Base-by-base conservation (phyloP, 169 alveolate species). In the Cryptosporidium canis region DNA sequence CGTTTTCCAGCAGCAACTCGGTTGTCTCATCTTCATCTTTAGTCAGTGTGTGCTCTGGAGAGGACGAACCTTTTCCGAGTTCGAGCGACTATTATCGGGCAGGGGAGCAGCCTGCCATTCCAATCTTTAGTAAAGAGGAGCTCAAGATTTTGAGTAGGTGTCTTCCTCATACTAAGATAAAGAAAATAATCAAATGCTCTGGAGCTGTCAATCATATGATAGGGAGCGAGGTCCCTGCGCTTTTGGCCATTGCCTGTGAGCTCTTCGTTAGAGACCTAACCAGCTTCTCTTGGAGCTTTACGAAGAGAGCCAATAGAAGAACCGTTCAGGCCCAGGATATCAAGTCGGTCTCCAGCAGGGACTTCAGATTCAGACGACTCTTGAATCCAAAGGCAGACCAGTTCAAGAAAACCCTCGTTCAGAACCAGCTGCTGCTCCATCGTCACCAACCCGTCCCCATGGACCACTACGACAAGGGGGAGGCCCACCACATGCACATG, bases 141-240 rank as follows among this genome's bases (percentile, higher is more conserved):
- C 51, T 71, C 14, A 29, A 71, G 29, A 71, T 51, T n/a, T 39
- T 71, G 48, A 71, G 68, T 39, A 53, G 67, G 33, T 48, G 68
- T 53, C 53, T 71, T 12, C 68, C 85, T n/a, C 85, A 71, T 55
- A 55, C 85, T 24, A 71, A 55, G 33, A 71, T 71, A 14, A 71
- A 71, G 37, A 55, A 41, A 55, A 48, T 71, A 71, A 35, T 71
- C 2, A 71, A 55, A 29, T 47, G 48, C 21, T 48, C 67, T 71
- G 85, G 85, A 47, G 41, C 45, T 18, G 55, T 71, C n/a, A 71
- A 71, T 21, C 65, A 55, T 37, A 33, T 71, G 39, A 71, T 55
- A 35, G 85, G 68, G 53, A 71, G 85, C 29, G 85, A 71, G 16
- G 85, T 71, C 33, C 85, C 85, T 37, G 68, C 85, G 18, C 39